A percentile compares a stretch with the other conserved stretches of the same genome.
Evolutionary conservation across 768 basidiomycete species (phyloP).

Genomic region (Amylocystis lapponica): DNA sequence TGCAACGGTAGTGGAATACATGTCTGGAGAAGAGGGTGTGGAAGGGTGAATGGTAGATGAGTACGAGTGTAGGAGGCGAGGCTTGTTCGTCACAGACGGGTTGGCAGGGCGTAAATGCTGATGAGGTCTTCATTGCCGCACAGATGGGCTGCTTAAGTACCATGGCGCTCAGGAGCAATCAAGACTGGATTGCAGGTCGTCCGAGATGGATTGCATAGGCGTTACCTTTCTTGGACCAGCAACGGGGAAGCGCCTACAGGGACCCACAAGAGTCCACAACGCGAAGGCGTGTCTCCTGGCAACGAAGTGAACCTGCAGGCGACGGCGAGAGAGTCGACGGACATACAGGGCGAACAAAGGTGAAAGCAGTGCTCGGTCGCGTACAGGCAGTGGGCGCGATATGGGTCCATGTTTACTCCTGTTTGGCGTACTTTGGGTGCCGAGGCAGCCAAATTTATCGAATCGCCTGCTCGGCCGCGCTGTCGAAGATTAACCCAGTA

Average conservation of each 20-base stretch:
- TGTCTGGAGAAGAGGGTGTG: background rate
- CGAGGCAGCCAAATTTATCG: too few relatives aligned
- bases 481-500: too few relatives aligned
- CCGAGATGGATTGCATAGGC: background rate
- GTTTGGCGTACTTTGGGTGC: too few relatives aligned
- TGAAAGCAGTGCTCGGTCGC: too few relatives aligned
- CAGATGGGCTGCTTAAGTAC: slow-evolving; percentile 1
- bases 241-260: background rate
- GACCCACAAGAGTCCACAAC: slow-evolving; percentile 2
- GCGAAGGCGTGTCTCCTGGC: background rate
- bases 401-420: slow-evolving; percentile 1
- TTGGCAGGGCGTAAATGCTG: slow-evolving; percentile 1
- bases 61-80: too few relatives aligned
- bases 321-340: background rate
- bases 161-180: background rate
- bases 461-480: too few relatives aligned
- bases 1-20: slow-evolving; percentile 13
- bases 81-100: slow-evolving; percentile 4
- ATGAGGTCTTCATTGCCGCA: background rate
- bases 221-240: too few relatives aligned
- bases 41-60: background rate
- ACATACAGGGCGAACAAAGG: slow-evolving; percentile 4
- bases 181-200: background rate
- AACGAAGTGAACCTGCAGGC: too few relatives aligned
- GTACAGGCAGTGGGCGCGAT: slow-evolving; percentile 5